Conservation (phyloP, 2,329 filamentous ascomycete species). For the Diplodia seriata region DNA sequence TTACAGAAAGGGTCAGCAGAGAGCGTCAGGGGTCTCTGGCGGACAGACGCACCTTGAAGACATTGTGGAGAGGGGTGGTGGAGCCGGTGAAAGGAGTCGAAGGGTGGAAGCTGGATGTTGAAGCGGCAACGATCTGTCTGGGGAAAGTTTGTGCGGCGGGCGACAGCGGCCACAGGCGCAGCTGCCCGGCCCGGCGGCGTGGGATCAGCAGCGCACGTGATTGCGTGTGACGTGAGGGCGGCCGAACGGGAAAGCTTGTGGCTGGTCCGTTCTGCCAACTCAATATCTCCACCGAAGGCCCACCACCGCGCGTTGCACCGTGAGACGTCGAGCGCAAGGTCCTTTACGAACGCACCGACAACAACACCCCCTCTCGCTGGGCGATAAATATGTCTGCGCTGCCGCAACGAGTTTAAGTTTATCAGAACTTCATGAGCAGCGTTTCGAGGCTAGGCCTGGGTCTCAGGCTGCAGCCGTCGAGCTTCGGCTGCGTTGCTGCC, state of each 20-base stretch:
- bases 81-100: conserved; percentile 23
- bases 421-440: conserved; percentile 27
- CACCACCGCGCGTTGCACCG: conserved; percentile 13
- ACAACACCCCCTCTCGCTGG: neutral
- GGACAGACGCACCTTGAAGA: conserved; percentile 25
- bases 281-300: conserved; percentile 20
- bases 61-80: conserved; percentile 23
- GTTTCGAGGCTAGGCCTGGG: conserved; percentile 30
- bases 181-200: neutral
- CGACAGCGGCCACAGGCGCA: conserved; percentile 22
- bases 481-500: conserved; percentile 22
- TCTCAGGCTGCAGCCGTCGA: conserved; percentile 28
- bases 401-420: neutral
- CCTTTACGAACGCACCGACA: conserved; percentile 3
- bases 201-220: conserved; percentile 7
- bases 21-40: conserved; percentile 4
- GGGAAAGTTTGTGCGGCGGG: conserved; percentile 30
- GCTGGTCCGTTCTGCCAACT: conserved; percentile 15
- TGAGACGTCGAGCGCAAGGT: conserved; percentile 2
- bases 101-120: neutral
- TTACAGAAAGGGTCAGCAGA: conserved; percentile 5
- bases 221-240: conserved; percentile 10
- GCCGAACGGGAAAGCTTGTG: conserved; percentile 21
- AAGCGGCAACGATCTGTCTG: conserved; percentile 31
- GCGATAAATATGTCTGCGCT: conserved; percentile 22